phyloP scores from a whole-genome alignment of 257 asterid species.

The Jacaranda mimosifolia region DNA sequence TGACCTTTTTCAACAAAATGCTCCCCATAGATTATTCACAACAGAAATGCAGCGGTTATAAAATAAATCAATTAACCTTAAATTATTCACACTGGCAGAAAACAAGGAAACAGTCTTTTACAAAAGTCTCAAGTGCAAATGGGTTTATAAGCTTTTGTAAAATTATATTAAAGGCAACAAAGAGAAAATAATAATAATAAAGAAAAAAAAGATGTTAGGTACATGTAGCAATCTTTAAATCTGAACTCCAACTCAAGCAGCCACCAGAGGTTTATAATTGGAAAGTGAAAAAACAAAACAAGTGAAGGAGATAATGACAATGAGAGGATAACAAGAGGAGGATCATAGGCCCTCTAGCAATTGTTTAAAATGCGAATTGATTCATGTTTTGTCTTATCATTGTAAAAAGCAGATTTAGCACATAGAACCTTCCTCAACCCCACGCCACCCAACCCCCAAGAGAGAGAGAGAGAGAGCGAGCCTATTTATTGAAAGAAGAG shows the following conservation, averaged over 20 bases:
- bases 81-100: conserved; percentile 2
- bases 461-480: background rate
- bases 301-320: conserved; percentile 17
- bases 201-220: background rate
- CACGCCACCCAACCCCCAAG: background rate
- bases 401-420: background rate
- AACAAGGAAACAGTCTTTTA: conserved; percentile 10
- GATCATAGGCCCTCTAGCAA: background rate
- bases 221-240: conserved; percentile 11
- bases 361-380: background rate
- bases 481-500: background rate
- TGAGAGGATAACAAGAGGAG: background rate
- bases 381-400: background rate
- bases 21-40: conserved; percentile 31
- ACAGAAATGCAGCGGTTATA: background rate
- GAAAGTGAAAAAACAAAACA: conserved; percentile 10
- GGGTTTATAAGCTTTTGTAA: background rate
- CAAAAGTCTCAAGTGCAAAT: conserved; percentile 12
- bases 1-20: conserved; percentile 64
- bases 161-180: conserved; percentile 3
- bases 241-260: conserved; percentile 10
- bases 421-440: background rate
- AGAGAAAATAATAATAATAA: background rate
- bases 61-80: conserved; percentile 21
- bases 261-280: conserved; percentile 4